A percentile compares a stretch with the other conserved stretches of the same genome.
Conservation (phyloP, 495 filamentous ascomycete genomes). For the Penicillium robsamsonii region DNA sequence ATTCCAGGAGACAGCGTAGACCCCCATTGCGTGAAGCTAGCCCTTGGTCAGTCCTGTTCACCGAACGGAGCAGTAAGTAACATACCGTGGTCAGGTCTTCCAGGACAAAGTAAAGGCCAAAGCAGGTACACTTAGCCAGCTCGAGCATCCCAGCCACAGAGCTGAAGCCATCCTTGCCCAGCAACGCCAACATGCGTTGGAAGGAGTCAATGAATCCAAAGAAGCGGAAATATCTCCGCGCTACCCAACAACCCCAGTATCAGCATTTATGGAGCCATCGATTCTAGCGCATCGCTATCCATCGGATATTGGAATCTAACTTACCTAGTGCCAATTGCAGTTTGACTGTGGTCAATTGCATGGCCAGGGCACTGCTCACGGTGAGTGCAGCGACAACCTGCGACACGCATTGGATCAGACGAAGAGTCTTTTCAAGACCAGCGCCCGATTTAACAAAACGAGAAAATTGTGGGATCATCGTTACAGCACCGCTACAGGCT, state of each 20-base stretch:
- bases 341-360: slow-evolving; percentile 30
- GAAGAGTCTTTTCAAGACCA: slow-evolving; percentile 63
- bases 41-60: slow-evolving; percentile 10
- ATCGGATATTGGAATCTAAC: slow-evolving; percentile 1
- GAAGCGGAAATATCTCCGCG: slow-evolving; percentile 58
- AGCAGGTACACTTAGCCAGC: slow-evolving; percentile 36
- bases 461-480: slow-evolving; percentile 30
- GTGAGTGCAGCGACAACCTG: slow-evolving; percentile 48
- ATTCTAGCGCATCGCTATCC: background rate
- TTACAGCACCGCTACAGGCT: background rate
- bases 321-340: slow-evolving; percentile 37
- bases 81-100: slow-evolving; percentile 45
- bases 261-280: background rate
- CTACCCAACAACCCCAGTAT: slow-evolving; percentile 14
- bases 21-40: slow-evolving; percentile 48
- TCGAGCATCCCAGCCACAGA: slow-evolving; percentile 28
- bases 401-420: slow-evolving; percentile 55
- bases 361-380: slow-evolving; percentile 23
- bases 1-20: slow-evolving; percentile 38
- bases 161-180: slow-evolving; percentile 20
- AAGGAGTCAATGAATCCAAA: slow-evolving; percentile 65
- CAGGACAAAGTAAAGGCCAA: slow-evolving; percentile 40
- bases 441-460: slow-evolving; percentile 36
- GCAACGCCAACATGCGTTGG: slow-evolving; percentile 38
- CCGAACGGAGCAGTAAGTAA: slow-evolving; percentile 3